These are phyloP conservation scores for Carallia pectinifolia DNA, from an alignment of 345 rosid species.

Conservation along the genomic window DNA sequence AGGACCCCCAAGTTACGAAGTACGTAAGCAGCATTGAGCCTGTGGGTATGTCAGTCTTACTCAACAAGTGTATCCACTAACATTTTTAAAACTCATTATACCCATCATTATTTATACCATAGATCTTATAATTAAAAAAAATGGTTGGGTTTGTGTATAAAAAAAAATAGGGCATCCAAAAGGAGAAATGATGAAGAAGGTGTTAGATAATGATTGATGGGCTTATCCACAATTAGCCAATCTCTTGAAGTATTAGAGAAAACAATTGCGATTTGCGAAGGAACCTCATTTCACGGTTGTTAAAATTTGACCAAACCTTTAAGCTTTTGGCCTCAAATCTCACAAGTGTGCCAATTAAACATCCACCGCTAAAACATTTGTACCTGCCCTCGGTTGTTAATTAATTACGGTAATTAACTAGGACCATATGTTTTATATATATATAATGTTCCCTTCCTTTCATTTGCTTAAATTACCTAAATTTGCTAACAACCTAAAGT, in stretches of 20 bases:
- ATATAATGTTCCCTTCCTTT: too few species aligned
- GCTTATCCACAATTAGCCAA: conserved; percentile 28
- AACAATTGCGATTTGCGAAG: too few species aligned
- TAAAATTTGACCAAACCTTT: background rate
- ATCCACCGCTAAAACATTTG: background rate
- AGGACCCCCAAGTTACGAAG: conserved; percentile 24
- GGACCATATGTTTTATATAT: too few species aligned
- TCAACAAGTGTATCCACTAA: conserved; percentile 20
- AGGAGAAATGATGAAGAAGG: conserved; percentile 21
- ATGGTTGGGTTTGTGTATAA: too few species aligned
- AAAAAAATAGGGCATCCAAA: conserved; percentile 10
- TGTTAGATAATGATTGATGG: conserved; percentile 15
- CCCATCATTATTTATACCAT: background rate
- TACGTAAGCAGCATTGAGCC: conserved; percentile 32
- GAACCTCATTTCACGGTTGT: background rate
- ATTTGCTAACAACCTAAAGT: too few species aligned
- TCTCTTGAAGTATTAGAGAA: background rate
- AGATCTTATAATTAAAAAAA: background rate
- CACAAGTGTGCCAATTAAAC: background rate
- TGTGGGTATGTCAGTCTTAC: conserved; percentile 17
- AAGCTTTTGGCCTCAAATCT: background rate
- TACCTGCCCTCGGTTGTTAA: background rate
- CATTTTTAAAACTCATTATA: conserved; percentile 10
- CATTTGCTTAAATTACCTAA: too few species aligned
- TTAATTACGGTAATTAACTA: background rate